A percentile compares a stretch with the other conserved stretches of the same genome.
Evolutionary conservation across 2,329 filamentous ascomycete genomes (phyloP).

Genomic region (Sarocladiaceae sp.): DNA sequence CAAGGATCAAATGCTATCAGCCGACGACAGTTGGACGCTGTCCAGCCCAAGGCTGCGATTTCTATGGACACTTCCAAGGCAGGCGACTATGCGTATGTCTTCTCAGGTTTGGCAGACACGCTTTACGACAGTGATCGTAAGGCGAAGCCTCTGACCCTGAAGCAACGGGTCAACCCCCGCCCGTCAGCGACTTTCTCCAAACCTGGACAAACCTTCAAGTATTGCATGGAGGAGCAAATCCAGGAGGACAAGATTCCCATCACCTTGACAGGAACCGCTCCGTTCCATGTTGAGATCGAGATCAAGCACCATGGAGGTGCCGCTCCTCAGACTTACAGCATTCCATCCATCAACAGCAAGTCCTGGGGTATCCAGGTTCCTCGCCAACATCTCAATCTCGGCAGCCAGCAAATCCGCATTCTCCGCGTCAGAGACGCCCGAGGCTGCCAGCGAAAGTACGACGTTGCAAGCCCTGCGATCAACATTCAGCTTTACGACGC

Average conservation of each 20-base stretch:
- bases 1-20: constrained; percentile 59
- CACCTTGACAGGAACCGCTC: constrained; percentile 71
- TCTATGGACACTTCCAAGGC: constrained; percentile 80
- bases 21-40: constrained; percentile 69
- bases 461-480: constrained; percentile 66
- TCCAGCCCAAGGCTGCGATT: constrained; percentile 68
- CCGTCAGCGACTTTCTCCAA: constrained; percentile 77
- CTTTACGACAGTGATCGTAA: constrained; percentile 73
- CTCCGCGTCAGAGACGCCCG: constrained; percentile 82
- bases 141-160: constrained; percentile 61
- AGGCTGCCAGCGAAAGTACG: constrained; percentile 76
- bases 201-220: constrained; percentile 90
- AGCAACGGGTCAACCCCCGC: constrained; percentile 78
- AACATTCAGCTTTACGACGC: constrained; percentile 91
- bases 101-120: constrained; percentile 74
- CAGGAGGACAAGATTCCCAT: constrained; percentile 86
- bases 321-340: constrained; percentile 72
- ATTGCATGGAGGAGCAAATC: constrained; percentile 78
- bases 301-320: constrained; percentile 84
- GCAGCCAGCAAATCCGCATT: constrained; percentile 83
- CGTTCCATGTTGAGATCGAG: constrained; percentile 86
- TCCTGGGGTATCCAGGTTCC: constrained; percentile 78
- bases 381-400: constrained; percentile 74
- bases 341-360: constrained; percentile 71
- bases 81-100: constrained; percentile 80